Evolutionary conservation across 2,329 filamentous ascomycete species (phyloP).

Genomic region (Bipolaris zeicola): DNA sequence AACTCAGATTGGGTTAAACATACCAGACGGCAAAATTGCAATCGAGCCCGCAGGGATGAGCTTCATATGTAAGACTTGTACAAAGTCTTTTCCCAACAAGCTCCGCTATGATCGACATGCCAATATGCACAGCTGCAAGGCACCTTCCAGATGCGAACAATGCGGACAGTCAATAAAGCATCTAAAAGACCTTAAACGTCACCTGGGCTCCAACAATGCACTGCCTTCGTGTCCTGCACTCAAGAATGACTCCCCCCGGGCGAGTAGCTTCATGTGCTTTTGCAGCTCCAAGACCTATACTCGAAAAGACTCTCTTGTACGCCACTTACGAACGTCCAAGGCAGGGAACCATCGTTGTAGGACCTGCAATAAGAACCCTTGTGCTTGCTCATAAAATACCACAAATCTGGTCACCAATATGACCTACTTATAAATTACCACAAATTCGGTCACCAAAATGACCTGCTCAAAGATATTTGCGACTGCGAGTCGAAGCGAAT

Average conservation of each 20-base stretch:
- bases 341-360: background rate
- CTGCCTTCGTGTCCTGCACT: background rate
- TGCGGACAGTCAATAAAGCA: background rate
- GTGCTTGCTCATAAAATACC: background rate
- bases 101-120: background rate
- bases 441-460: background rate
- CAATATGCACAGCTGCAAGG: background rate
- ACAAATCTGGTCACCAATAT: no score
- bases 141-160: background rate
- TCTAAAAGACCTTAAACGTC: background rate
- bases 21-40: background rate
- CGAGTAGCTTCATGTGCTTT: background rate
- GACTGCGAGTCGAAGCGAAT: background rate
- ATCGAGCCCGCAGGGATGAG: background rate
- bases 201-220: background rate
- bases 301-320: background rate
- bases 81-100: background rate
- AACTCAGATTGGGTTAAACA: background rate
- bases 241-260: background rate
- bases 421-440: no score
- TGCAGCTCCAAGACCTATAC: background rate
- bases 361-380: background rate
- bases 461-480: background rate
- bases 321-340: background rate
- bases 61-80: background rate